Conservation (phyloP, 2,329 filamentous ascomycete genomes). For the Saccharata proteae region DNA sequence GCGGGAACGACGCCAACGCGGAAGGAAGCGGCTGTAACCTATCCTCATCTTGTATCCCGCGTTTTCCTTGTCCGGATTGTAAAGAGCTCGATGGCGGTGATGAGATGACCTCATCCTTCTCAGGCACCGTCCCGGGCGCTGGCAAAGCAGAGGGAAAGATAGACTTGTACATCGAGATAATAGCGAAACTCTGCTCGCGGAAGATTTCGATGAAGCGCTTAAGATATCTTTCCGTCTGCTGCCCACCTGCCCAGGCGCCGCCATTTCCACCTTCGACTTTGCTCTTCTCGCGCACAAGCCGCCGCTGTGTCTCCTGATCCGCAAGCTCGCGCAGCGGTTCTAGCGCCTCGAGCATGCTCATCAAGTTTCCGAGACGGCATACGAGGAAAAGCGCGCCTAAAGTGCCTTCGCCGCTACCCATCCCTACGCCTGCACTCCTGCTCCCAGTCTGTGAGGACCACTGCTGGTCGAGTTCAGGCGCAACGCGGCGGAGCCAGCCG, state of each 20-base stretch:
- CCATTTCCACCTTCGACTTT: constrained; percentile 17
- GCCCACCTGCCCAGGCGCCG: constrained; percentile 55
- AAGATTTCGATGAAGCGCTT: constrained; percentile 97
- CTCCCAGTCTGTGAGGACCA: constrained; percentile 18
- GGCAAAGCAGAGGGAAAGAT: constrained; percentile 59
- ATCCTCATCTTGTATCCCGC: constrained; percentile 14
- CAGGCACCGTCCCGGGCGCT: constrained; percentile 17
- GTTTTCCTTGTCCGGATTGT: constrained; percentile 13
- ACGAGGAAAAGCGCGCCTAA: constrained; percentile 78
- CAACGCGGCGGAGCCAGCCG: constrained; percentile 77
- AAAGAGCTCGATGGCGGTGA: not conserved
- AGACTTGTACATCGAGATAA: constrained; percentile 86
- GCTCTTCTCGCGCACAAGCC: constrained; percentile 18
- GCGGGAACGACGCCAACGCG: constrained; percentile 69
- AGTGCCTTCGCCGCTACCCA: constrained; percentile 43
- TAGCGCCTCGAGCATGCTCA: constrained; percentile 68
- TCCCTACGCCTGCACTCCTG: constrained; percentile 16
- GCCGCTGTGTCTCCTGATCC: constrained; percentile 60
- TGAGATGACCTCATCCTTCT: not conserved
- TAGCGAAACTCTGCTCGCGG: constrained; percentile 91
- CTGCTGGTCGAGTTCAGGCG: constrained; percentile 58
- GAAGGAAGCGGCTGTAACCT: constrained; percentile 51
- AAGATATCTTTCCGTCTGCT: constrained; percentile 86
- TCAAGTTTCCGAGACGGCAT: constrained; percentile 69
- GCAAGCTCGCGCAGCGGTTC: constrained; percentile 79